Evolutionary conservation across 805 yeast species (phyloP).

Genomic region (Kodamaea leandrae): DNA sequence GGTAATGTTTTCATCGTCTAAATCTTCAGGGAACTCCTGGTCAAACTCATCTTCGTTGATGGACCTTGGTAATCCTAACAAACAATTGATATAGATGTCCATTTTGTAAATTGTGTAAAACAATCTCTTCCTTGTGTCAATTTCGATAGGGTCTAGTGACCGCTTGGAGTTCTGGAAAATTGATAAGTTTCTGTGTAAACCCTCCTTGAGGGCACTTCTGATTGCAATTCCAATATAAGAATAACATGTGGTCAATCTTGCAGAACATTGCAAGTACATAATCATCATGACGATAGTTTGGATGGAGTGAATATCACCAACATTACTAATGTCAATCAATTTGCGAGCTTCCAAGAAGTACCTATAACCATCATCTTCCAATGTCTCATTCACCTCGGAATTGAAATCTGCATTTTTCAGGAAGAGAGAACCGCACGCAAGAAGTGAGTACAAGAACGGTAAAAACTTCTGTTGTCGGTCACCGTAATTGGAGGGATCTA

Average conservation of each 20-base stretch:
- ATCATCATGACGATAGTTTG: conserved; percentile 87
- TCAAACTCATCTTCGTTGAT: conserved; percentile 77
- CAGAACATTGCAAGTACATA: conserved; percentile 82
- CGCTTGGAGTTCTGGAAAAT: conserved; percentile 45
- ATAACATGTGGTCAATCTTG: conserved; percentile 81
- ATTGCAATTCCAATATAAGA: conserved; percentile 87
- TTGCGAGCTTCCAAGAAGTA: conserved; percentile 80
- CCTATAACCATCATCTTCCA: conserved; percentile 74
- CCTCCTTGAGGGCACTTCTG: conserved; percentile 77
- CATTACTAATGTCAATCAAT: conserved; percentile 78
- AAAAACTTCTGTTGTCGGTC: conserved; percentile 71
- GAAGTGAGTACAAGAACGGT: conserved; percentile 79
- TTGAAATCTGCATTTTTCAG: conserved; percentile 45
- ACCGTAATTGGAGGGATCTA: conserved; percentile 70
- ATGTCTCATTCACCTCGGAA: conserved; percentile 29
- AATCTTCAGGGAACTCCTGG: conserved; percentile 79
- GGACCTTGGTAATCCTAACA: conserved; percentile 80
- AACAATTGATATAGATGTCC: conserved; percentile 85
- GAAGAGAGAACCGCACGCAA: conserved; percentile 85
- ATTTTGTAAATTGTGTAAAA: conserved; percentile 89
- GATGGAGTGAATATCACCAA: conserved; percentile 75
- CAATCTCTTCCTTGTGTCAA: conserved; percentile 78
- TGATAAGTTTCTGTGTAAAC: conserved; percentile 69
- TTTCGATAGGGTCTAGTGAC: conserved; percentile 70
- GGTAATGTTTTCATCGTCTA: conserved; percentile 85